Conservation (phyloP, 441 rosid species). For the Isatis lusitanica region DNA sequence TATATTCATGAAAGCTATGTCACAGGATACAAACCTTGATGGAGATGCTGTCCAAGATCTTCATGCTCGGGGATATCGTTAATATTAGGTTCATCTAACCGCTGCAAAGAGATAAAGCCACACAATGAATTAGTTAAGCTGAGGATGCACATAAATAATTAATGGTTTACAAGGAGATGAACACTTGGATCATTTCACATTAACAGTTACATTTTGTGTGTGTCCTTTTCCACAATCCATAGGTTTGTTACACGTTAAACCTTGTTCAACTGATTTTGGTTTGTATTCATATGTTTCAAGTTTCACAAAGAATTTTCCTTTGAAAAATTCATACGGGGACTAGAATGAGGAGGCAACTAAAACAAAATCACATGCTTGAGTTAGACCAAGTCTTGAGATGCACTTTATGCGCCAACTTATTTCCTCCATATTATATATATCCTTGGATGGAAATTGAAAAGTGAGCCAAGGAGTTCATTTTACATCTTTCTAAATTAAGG, state of each 20-base stretch:
- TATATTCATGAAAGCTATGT: slow-evolving; percentile 8
- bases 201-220: slow-evolving; percentile 1
- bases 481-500: neutral
- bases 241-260: neutral
- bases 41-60: slow-evolving; percentile 47
- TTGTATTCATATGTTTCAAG: slow-evolving; percentile 4
- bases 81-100: slow-evolving; percentile 56
- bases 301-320: neutral
- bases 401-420: slow-evolving; percentile 32
- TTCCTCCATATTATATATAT: slow-evolving; percentile 4
- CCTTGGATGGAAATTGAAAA: neutral
- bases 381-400: slow-evolving; percentile 33
- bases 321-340: neutral
- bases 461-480: neutral
- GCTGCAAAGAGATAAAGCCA: slow-evolving; percentile 48
- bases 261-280: neutral
- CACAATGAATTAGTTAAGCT: neutral
- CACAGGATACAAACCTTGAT: slow-evolving; percentile 65
- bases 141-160: neutral
- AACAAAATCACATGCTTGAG: slow-evolving; percentile 1
- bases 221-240: slow-evolving; percentile 16
- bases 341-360: slow-evolving; percentile 1
- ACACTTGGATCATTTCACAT: slow-evolving; percentile 13
- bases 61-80: slow-evolving; percentile 44
- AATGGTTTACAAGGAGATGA: slow-evolving; percentile 6